Evolutionary conservation across 2,329 filamentous ascomycete species (phyloP).

Genomic region (Aspergillus spinulosporus): DNA sequence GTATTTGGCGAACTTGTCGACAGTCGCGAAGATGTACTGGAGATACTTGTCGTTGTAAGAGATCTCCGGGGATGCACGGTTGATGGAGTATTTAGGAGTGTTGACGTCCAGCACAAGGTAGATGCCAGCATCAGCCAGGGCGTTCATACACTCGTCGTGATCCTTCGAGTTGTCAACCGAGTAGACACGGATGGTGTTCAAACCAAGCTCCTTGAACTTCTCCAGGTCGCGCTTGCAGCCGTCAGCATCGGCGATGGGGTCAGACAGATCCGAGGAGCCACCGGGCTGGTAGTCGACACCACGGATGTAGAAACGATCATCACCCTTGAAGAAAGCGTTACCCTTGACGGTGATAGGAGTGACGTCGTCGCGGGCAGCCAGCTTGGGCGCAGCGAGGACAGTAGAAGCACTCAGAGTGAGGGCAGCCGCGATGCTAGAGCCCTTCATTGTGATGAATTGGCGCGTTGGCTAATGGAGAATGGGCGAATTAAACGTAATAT

Average conservation of each 20-base stretch:
- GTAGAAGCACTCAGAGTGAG: slow-evolving; percentile 50
- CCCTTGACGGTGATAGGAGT: slow-evolving; percentile 63
- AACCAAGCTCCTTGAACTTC: slow-evolving; percentile 78
- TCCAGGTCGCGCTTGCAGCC: slow-evolving; percentile 77
- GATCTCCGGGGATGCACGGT: slow-evolving; percentile 67
- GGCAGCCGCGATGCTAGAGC: slow-evolving; percentile 47
- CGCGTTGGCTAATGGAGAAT: neutral
- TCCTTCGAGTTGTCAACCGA: slow-evolving; percentile 80
- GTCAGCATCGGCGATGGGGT: slow-evolving; percentile 71
- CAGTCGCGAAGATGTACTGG: slow-evolving; percentile 81
- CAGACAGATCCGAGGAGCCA: slow-evolving; percentile 62
- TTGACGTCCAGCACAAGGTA: slow-evolving; percentile 92
- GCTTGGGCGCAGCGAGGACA: slow-evolving; percentile 46
- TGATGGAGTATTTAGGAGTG: slow-evolving; percentile 85
- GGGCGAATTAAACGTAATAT: neutral
- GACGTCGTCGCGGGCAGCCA: slow-evolving; percentile 47
- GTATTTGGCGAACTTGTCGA: slow-evolving; percentile 80
- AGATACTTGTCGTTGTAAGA: slow-evolving; percentile 90
- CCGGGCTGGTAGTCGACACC: slow-evolving; percentile 66
- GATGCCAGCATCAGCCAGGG: slow-evolving; percentile 79
- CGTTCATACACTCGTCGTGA: slow-evolving; percentile 83
- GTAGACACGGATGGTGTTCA: slow-evolving; percentile 93
- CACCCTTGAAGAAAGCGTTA: slow-evolving; percentile 66
- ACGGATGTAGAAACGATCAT: slow-evolving; percentile 56
- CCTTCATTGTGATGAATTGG: slow-evolving; percentile 54